phyloP scores from a whole-genome alignment of 148 eudicot genomes.

The Silene latifolia region DNA sequence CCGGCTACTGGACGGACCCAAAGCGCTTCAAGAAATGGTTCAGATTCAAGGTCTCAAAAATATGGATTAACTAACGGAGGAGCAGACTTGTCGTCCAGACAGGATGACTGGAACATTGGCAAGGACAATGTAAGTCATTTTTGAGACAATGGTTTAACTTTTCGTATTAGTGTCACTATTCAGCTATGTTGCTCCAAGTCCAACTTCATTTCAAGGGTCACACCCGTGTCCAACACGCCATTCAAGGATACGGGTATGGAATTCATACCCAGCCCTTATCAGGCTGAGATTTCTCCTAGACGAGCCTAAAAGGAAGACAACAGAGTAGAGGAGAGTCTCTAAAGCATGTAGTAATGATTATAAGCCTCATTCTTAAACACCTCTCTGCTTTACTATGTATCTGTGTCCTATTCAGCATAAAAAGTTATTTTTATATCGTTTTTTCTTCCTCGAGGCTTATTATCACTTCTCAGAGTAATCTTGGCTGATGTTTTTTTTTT shows the following conservation, averaged over 20 bases:
- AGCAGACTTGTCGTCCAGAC: slow-evolving; percentile 24
- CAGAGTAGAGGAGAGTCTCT: too few species aligned
- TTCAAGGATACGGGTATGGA: neutral
- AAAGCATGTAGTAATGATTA: too few species aligned
- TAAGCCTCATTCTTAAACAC: too few species aligned
- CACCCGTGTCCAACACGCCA: neutral
- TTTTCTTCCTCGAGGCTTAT: too few species aligned
- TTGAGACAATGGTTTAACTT: neutral
- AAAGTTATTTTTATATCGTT: too few species aligned
- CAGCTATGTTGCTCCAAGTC: too few species aligned
- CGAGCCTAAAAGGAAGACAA: too few species aligned
- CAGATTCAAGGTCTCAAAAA: slow-evolving; percentile 38
- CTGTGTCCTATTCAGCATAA: too few species aligned
- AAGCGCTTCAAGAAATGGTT: slow-evolving; percentile 32
- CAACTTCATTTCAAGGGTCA: too few species aligned
- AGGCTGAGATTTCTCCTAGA: too few species aligned
- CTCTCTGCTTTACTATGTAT: too few species aligned
- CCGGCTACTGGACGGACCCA: slow-evolving; percentile 24
- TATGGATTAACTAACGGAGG: slow-evolving; percentile 12
- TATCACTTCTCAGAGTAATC: neutral
- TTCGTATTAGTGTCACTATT: neutral
- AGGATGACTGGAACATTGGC: slow-evolving; percentile 35
- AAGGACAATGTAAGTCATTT: slow-evolving; percentile 44
- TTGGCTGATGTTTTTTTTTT: neutral
- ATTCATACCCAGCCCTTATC: too few species aligned